Conservation (phyloP, 2,329 filamentous ascomycete species). For the Tolypocladium cylindrosporum region DNA sequence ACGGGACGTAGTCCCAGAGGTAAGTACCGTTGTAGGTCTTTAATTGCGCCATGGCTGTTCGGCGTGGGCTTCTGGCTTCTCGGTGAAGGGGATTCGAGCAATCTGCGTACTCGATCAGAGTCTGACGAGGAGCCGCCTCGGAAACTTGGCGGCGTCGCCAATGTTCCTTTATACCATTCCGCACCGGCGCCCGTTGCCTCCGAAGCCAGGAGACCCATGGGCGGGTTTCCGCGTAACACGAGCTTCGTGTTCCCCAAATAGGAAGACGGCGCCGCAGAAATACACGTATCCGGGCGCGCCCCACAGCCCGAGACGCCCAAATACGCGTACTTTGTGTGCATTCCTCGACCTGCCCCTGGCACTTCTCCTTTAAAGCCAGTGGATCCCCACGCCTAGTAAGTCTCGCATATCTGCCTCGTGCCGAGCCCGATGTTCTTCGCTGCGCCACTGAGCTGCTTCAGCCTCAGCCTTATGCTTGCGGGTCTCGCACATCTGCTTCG, state of each 20-base stretch:
- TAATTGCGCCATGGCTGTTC: conserved; percentile 16
- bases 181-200: background rate
- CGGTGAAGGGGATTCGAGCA: too few relatives aligned
- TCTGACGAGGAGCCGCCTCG: background rate
- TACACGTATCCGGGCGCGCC: background rate
- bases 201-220: background rate
- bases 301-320: too few relatives aligned
- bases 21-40: conserved; percentile 21
- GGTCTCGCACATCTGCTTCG: background rate
- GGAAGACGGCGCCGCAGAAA: background rate
- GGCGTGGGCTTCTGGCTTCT: background rate
- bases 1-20: conserved; percentile 27
- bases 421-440: too few relatives aligned
- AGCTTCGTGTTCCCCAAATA: background rate
- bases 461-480: background rate
- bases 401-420: too few relatives aligned
- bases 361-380: too few relatives aligned
- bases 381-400: too few relatives aligned
- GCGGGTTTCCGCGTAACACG: background rate
- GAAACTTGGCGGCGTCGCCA: background rate
- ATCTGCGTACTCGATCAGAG: background rate
- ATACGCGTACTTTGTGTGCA: background rate
- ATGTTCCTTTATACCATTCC: background rate
- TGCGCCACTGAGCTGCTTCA: too few relatives aligned
- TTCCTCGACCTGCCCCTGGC: too few relatives aligned